Evolutionary conservation across 2,329 filamentous ascomycete genomes (phyloP).

Genomic region (Malbranchea zuffiana): DNA sequence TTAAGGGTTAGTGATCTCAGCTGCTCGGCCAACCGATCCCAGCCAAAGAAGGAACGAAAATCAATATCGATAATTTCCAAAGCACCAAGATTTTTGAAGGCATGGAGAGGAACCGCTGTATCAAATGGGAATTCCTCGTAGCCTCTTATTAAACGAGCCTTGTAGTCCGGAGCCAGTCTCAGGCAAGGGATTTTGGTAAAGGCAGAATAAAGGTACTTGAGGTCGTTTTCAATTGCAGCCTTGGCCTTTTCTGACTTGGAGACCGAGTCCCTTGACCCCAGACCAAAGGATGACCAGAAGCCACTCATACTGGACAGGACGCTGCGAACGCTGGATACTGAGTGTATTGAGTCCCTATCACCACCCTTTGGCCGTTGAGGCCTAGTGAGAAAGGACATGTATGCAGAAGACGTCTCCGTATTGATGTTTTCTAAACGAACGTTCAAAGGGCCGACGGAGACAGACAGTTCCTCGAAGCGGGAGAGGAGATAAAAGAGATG

Average conservation of each 20-base stretch:
- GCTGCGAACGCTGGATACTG: constrained; percentile 90
- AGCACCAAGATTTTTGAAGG: constrained; percentile 92
- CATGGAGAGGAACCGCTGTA: constrained; percentile 88
- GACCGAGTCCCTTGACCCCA: constrained; percentile 65
- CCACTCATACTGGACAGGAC: constrained; percentile 96
- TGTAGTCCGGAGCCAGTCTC: constrained; percentile 81
- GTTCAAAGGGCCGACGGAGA: constrained; percentile 90
- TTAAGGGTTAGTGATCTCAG: constrained; percentile 80
- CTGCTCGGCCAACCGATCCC: constrained; percentile 89
- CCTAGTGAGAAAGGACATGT: constrained; percentile 87
- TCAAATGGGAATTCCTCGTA: constrained; percentile 98
- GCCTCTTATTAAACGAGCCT: constrained; percentile 76
- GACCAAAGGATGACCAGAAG: constrained; percentile 78
- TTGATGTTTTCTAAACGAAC: constrained; percentile 90
- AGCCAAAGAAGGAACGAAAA: constrained; percentile 93
- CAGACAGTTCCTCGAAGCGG: constrained; percentile 83
- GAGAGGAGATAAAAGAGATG: constrained; percentile 95
- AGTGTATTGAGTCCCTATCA: constrained; percentile 85
- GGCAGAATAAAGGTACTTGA: constrained; percentile 94
- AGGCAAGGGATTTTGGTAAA: constrained; percentile 97
- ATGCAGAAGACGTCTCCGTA: constrained; percentile 72
- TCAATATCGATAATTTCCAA: constrained; percentile 93
- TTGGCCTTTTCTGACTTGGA: constrained; percentile 85
- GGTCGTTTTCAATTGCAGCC: constrained; percentile 68
- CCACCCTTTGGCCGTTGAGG: constrained; percentile 69